Percentiles rank a stretch among this genome's conserved stretches.
These are phyloP conservation scores for Salix suchowensis DNA, from an alignment of 345 rosid species.

Conservation along the genomic window DNA sequence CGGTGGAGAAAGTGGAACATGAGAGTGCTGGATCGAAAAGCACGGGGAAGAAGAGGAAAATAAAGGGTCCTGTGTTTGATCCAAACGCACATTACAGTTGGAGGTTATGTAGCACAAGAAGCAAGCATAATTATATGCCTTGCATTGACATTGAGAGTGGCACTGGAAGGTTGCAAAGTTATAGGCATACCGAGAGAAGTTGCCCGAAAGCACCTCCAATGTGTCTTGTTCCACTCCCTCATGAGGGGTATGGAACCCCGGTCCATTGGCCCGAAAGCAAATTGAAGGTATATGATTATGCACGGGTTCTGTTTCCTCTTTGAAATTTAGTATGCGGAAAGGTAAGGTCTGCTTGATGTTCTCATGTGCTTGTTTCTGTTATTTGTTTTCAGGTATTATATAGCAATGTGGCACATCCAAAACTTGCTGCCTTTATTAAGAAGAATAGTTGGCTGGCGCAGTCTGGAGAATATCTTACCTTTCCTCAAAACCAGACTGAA, in stretches of 20 bases:
- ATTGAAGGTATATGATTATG: conserved; percentile 44
- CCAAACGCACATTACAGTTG: conserved; percentile 75
- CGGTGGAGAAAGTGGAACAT: conserved; percentile 40
- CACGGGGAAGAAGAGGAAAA: conserved; percentile 45
- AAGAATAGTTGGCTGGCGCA: conserved; percentile 66
- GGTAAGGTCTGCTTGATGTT: conserved; percentile 14
- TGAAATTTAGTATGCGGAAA: conserved; percentile 6
- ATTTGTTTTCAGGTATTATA: conserved; percentile 53
- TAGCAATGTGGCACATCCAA: conserved; percentile 90
- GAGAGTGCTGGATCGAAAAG: conserved; percentile 29
- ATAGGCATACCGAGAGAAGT: conserved; percentile 83
- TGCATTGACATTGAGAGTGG: conserved; percentile 76
- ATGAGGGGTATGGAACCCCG: conserved; percentile 64
- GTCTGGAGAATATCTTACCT: conserved; percentile 62
- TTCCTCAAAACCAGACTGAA: conserved; percentile 72
- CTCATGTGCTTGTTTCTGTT: conserved; percentile 5
- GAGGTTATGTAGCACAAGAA: conserved; percentile 79
- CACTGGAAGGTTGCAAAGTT: conserved; percentile 54
- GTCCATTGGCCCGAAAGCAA: conserved; percentile 82
- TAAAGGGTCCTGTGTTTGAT: conserved; percentile 83
- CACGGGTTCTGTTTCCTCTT: background rate
- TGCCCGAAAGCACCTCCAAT: conserved; percentile 64
- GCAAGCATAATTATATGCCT: conserved; percentile 93
- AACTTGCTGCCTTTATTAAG: conserved; percentile 70
- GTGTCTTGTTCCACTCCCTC: conserved; percentile 91